phyloP scores from a whole-genome alignment of 2,329 filamentous ascomycete genomes.

The Talaromyces sp. region DNA sequence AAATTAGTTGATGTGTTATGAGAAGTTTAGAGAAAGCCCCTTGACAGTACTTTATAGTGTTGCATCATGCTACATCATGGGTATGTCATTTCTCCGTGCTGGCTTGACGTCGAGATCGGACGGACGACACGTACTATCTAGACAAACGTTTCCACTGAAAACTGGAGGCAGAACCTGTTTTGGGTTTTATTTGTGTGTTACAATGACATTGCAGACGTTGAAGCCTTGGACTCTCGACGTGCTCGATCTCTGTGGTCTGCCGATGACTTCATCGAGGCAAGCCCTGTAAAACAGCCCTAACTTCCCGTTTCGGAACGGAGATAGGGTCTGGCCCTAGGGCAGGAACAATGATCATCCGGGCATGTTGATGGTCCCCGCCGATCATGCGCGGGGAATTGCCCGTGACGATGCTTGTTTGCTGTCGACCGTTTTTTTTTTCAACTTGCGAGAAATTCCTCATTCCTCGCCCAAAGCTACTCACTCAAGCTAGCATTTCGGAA shows the following conservation, averaged over 20 bases:
- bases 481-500: not conserved
- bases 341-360: constrained; percentile 19
- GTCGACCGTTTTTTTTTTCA: not conserved
- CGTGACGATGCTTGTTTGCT: constrained; percentile 13
- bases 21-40: not conserved
- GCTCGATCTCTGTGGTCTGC: not conserved
- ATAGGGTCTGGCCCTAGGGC: constrained; percentile 29
- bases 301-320: not conserved
- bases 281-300: constrained; percentile 20
- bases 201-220: not conserved
- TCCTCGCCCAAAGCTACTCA: not conserved
- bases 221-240: constrained; percentile 1
- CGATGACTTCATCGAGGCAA: constrained; percentile 19
- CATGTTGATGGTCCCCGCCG: constrained; percentile 9
- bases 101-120: not conserved
- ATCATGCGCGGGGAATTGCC: constrained; percentile 10
- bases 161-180: not conserved
- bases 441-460: not conserved
- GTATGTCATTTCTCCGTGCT: constrained; percentile 21
- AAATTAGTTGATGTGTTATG: not conserved
- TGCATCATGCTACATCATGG: constrained; percentile 34
- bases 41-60: constrained; percentile 7
- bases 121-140: not conserved
- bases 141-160: not conserved
- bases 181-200: no score